Percentiles rank a stretch among this genome's conserved stretches.
Conservation (phyloP, 306 rosid species). For the Sphenostylis stenocarpa region DNA sequence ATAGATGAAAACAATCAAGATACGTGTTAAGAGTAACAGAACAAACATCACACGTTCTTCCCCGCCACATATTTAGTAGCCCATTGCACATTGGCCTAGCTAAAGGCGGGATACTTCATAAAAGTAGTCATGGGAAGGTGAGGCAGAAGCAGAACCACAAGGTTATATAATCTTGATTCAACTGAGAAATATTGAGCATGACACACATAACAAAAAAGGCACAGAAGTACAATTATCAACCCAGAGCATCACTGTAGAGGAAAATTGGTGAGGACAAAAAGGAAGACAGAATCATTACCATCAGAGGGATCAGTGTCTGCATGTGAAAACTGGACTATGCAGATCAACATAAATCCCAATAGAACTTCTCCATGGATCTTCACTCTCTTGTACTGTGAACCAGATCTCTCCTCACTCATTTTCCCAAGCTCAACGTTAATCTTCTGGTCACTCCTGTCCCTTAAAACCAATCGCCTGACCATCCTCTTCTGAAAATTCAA, state of each 20-base stretch:
- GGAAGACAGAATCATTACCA: slow-evolving; percentile 49
- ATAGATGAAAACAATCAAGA: slow-evolving; percentile 16
- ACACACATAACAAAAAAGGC: neutral
- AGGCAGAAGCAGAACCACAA: neutral
- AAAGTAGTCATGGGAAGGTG: neutral
- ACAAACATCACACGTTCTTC: neutral
- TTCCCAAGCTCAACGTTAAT: slow-evolving; percentile 36
- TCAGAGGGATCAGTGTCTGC: slow-evolving; percentile 73
- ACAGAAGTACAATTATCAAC: slow-evolving; percentile 14
- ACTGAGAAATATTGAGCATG: neutral
- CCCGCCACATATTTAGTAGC: neutral
- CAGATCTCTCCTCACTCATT: slow-evolving; percentile 71
- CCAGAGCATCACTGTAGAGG: slow-evolving; percentile 21
- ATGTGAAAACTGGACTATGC: slow-evolving; percentile 49
- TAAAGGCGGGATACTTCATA: neutral
- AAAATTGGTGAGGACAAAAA: slow-evolving; percentile 21
- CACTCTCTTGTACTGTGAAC: slow-evolving; percentile 38
- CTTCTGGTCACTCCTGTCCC: slow-evolving; percentile 31
- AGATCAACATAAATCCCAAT: slow-evolving; percentile 54
- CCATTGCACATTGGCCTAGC: neutral
- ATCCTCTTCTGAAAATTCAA: slow-evolving; percentile 31
- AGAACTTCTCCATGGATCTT: slow-evolving; percentile 49
- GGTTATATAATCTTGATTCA: neutral
- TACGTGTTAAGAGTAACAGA: neutral
- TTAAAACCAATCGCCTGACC: slow-evolving; percentile 32